Conservation (phyloP, 768 basidiomycete species). For the Amanita jacksonii region DNA sequence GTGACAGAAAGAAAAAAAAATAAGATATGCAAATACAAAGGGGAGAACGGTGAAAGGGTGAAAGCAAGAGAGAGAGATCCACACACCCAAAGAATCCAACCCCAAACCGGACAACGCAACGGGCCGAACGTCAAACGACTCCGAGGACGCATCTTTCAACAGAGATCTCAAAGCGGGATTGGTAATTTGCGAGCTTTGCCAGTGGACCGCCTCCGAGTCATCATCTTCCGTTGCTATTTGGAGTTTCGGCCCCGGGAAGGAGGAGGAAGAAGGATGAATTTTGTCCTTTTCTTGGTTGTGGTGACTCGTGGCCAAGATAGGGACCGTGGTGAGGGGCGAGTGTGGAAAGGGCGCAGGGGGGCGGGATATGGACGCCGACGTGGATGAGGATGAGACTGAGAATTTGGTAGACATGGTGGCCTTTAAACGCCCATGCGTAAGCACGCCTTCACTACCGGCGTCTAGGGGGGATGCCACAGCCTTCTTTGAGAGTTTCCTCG, state of each 20-base stretch:
- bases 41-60: background rate
- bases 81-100: no score
- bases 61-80: background rate
- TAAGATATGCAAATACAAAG: background rate
- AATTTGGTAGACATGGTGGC: no score
- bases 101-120: background rate
- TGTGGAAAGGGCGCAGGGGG: no score
- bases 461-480: background rate
- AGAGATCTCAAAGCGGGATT: constrained; percentile 3
- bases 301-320: no score
- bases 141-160: constrained; percentile 5
- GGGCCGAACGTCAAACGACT: background rate
- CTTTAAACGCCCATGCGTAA: no score
- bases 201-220: constrained; percentile 1
- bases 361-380: no score
- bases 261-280: background rate
- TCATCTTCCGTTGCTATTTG: background rate
- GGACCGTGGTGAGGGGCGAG: no score
- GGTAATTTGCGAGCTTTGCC: constrained; percentile 8
- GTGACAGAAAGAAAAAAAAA: background rate
- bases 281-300: background rate
- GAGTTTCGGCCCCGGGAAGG: background rate
- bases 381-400: no score
- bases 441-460: background rate
- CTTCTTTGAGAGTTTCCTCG: background rate